Conservation (phyloP, 2,329 filamentous ascomycete species). For the Scolecobasidium constrictum region DNA sequence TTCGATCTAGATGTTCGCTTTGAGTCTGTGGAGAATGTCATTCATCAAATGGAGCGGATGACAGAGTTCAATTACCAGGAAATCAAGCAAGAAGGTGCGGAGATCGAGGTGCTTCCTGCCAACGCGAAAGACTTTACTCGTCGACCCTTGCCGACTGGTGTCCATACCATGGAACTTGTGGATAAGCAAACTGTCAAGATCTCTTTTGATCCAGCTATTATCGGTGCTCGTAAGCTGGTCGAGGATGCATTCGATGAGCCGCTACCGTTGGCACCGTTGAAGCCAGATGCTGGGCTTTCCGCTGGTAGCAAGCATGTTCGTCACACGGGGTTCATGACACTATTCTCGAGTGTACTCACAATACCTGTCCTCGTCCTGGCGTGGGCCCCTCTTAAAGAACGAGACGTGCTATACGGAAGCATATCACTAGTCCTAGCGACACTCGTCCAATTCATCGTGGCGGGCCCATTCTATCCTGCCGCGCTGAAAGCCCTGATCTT, state of each 20-base stretch:
- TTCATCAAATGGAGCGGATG: slow-evolving; percentile 40
- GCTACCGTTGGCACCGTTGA: slow-evolving; percentile 34
- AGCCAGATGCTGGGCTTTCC: slow-evolving; percentile 33
- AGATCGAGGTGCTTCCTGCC: slow-evolving; percentile 40
- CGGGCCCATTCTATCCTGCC: slow-evolving; percentile 54
- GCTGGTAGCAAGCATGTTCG: slow-evolving; percentile 44
- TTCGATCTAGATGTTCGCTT: slow-evolving; percentile 44
- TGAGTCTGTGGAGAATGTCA: slow-evolving; percentile 25
- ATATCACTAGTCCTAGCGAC: slow-evolving; percentile 54
- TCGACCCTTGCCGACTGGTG: slow-evolving; percentile 25
- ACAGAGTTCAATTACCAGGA: slow-evolving; percentile 53
- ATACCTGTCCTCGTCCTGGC: slow-evolving; percentile 48
- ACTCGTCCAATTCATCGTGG: slow-evolving; percentile 50
- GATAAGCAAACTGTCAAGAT: slow-evolving; percentile 28
- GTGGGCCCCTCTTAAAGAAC: slow-evolving; percentile 49
- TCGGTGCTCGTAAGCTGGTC: slow-evolving; percentile 40
- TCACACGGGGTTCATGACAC: slow-evolving; percentile 31
- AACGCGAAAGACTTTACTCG: slow-evolving; percentile 27
- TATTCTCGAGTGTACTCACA: slow-evolving; percentile 24
- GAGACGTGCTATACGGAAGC: slow-evolving; percentile 38
- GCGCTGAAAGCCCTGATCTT: slow-evolving; percentile 52
- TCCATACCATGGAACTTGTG: slow-evolving; percentile 22
- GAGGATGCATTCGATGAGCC: slow-evolving; percentile 20
- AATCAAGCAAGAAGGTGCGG: slow-evolving; percentile 35
- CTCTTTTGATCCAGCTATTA: slow-evolving; percentile 35